Evolutionary conservation across 2,329 filamentous ascomycete species (phyloP).

Genomic region (Colletotrichum agaves): DNA sequence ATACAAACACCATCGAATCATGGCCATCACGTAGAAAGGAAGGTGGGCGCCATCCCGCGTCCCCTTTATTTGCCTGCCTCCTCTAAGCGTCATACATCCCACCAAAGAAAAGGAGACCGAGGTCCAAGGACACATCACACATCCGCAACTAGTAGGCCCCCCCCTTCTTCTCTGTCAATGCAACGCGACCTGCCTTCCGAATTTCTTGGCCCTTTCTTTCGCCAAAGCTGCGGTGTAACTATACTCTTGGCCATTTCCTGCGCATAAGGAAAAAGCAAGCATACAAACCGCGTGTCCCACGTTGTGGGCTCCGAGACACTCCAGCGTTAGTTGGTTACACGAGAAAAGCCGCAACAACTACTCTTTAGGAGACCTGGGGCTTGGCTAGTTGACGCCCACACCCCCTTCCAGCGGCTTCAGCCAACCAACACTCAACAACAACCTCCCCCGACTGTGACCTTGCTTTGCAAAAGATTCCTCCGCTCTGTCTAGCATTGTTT

Average conservation of each 20-base stretch:
- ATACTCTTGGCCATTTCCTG: slow-evolving; percentile 6
- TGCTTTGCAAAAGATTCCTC: neutral
- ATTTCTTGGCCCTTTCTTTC: neutral
- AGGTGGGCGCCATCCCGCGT: neutral
- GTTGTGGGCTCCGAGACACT: slow-evolving; percentile 26
- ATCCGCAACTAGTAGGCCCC: neutral
- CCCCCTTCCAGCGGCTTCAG: neutral
- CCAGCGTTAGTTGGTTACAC: slow-evolving; percentile 18
- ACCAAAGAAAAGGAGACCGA: neutral
- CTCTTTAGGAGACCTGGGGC: too few species aligned
- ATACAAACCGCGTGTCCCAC: slow-evolving; percentile 17
- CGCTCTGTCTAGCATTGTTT: neutral
- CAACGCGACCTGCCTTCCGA: neutral
- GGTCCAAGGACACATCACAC: neutral
- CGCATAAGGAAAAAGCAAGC: slow-evolving; percentile 16
- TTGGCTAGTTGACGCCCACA: too few species aligned
- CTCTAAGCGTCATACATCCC: neutral
- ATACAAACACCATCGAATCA: neutral
- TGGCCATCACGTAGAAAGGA: neutral
- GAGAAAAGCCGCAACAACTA: neutral
- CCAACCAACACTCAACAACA: slow-evolving; percentile 12
- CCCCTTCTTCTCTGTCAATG: slow-evolving; percentile 9
- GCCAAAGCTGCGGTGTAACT: slow-evolving; percentile 5
- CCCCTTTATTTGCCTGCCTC: neutral
- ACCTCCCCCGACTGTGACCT: neutral